phyloP scores from a whole-genome alignment of 2,329 filamentous ascomycete genomes.

The Endoconidiophora laricicola region DNA sequence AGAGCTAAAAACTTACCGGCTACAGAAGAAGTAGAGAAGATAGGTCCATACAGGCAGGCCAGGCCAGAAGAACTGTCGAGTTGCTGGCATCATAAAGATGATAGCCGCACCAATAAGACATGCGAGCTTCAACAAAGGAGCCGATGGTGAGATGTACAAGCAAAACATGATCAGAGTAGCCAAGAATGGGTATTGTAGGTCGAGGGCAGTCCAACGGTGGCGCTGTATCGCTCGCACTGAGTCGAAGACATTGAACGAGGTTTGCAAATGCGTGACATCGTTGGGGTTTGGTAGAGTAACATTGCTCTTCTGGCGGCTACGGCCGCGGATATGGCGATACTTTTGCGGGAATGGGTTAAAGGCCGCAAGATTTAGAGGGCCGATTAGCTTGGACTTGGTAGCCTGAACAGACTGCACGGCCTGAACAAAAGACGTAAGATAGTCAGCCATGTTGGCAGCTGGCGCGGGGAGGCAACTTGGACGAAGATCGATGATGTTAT shows the following conservation, averaged over 20 bases:
- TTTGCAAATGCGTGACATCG: conserved; percentile 60
- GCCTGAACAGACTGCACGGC: conserved; percentile 13
- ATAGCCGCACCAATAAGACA: conserved; percentile 49
- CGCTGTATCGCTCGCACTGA: conserved; percentile 59
- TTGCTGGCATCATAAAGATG: conserved; percentile 64
- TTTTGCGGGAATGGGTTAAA: conserved; percentile 27
- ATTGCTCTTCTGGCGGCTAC: conserved; percentile 25
- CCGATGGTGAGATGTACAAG: conserved; percentile 65
- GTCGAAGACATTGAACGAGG: conserved; percentile 65
- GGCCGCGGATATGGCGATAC: conserved; percentile 24
- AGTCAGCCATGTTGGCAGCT: conserved; percentile 21
- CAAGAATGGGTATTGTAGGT: conserved; percentile 69
- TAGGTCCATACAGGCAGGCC: conserved; percentile 73
- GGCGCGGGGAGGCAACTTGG: background rate
- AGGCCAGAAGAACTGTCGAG: conserved; percentile 80
- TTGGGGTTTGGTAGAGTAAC: conserved; percentile 23
- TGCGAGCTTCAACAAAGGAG: conserved; percentile 60
- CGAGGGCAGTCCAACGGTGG: conserved; percentile 67
- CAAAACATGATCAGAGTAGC: conserved; percentile 65
- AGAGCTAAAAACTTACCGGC: conserved; percentile 51
- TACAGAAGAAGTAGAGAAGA: conserved; percentile 81
- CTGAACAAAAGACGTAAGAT: conserved; percentile 20
- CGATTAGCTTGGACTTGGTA: conserved; percentile 26
- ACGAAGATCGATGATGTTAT: background rate
- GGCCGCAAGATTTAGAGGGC: conserved; percentile 26